Evolutionary conservation across 1,139 yeast genomes (phyloP).

Genomic region (Debaryomycetaceae sp.): DNA sequence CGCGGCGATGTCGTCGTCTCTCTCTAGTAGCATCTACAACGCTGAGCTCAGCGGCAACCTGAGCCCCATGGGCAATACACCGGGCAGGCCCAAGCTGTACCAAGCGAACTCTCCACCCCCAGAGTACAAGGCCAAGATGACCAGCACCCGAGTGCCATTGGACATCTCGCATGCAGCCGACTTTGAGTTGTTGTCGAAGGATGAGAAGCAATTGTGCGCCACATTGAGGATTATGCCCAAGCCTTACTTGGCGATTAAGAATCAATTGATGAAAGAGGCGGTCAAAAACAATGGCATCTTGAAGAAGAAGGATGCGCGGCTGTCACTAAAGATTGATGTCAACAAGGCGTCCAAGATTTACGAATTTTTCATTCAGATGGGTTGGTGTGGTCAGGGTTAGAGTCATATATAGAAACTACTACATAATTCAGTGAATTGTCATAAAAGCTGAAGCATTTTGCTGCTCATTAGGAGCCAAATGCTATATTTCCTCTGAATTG

Average conservation of each 20-base stretch:
- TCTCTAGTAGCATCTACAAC: slow-evolving; percentile 10
- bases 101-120: slow-evolving; percentile 33
- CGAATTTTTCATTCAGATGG: slow-evolving; percentile 88
- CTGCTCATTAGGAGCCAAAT: too few species aligned
- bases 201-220: slow-evolving; percentile 82
- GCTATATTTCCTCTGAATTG: too few species aligned
- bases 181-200: slow-evolving; percentile 73
- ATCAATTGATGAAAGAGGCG: slow-evolving; percentile 84
- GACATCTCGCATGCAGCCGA: slow-evolving; percentile 86
- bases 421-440: too few species aligned
- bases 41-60: slow-evolving; percentile 9
- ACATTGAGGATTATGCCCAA: slow-evolving; percentile 84
- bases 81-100: slow-evolving; percentile 16
- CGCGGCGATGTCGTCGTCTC: slow-evolving; percentile 13
- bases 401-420: slow-evolving; percentile 1
- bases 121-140: slow-evolving; percentile 36
- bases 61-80: slow-evolving; percentile 9
- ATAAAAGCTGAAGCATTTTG: too few species aligned
- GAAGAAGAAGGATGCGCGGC: slow-evolving; percentile 81
- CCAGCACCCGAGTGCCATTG: slow-evolving; percentile 43
- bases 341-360: slow-evolving; percentile 82
- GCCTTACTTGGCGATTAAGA: slow-evolving; percentile 90
- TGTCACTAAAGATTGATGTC: slow-evolving; percentile 77
- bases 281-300: slow-evolving; percentile 78
- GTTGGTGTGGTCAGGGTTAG: slow-evolving; percentile 63